A percentile compares a stretch with the other conserved stretches of the same genome.
phyloP scores from a whole-genome alignment of 768 basidiomycete genomes.

The Pisolithus marmoratus region DNA sequence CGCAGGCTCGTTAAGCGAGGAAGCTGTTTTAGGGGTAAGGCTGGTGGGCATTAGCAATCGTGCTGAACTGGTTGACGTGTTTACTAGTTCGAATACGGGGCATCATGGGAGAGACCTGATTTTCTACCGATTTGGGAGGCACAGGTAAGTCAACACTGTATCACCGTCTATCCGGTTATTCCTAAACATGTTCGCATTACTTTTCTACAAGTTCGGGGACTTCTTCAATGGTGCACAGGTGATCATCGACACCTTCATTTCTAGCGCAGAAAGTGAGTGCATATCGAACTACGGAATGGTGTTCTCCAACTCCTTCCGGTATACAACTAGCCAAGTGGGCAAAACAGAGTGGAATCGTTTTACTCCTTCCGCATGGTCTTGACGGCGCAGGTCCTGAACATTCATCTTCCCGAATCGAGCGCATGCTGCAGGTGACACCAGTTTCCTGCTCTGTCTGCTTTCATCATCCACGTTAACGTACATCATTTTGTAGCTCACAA shows the following conservation, averaged over 20 bases:
- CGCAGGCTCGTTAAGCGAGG: slow-evolving; percentile 79
- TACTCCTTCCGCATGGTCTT: slow-evolving; percentile 84
- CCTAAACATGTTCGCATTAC: neutral
- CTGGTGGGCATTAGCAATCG: slow-evolving; percentile 1
- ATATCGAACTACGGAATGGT: too few species aligned
- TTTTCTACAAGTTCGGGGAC: slow-evolving; percentile 63
- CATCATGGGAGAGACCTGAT: slow-evolving; percentile 82
- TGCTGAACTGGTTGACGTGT: slow-evolving; percentile 1
- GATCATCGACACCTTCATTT: slow-evolving; percentile 84
- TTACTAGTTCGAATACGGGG: slow-evolving; percentile 81
- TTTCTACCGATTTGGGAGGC: slow-evolving; percentile 90
- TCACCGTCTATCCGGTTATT: neutral
- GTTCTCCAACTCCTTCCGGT: neutral
- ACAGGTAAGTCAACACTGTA: slow-evolving; percentile 42
- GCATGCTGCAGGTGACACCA: slow-evolving; percentile 73
- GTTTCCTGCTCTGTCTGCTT: neutral
- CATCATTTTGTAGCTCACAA: slow-evolving; percentile 53
- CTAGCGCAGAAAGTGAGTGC: slow-evolving; percentile 76
- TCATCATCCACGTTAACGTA: neutral
- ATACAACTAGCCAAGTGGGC: slow-evolving; percentile 78
- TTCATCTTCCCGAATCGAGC: slow-evolving; percentile 81
- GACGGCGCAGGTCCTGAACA: slow-evolving; percentile 95
- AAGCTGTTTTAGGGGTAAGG: slow-evolving; percentile 80
- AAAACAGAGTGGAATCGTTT: slow-evolving; percentile 81
- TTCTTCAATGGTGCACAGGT: slow-evolving; percentile 90